These are phyloP conservation scores for Tilletia walkeri DNA, from an alignment of 1,284 basidiomycete genomes.

Conservation along the genomic window DNA sequence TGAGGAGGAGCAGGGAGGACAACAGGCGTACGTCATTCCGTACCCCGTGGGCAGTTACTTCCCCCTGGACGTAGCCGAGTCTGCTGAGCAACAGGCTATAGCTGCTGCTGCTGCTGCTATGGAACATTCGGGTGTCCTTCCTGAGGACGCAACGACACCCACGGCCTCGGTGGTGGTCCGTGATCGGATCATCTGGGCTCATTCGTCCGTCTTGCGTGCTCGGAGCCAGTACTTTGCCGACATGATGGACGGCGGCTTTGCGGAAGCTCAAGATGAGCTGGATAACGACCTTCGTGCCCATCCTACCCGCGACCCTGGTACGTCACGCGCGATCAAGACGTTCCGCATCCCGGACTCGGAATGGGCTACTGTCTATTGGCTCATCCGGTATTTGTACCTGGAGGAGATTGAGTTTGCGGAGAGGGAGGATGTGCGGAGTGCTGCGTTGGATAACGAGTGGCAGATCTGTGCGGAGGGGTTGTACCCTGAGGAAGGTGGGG, in stretches of 20 bases:
- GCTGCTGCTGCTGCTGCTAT: background rate
- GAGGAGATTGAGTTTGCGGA: constrained; percentile 59
- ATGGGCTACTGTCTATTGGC: constrained; percentile 77
- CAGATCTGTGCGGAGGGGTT: constrained; percentile 23
- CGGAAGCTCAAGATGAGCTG: constrained; percentile 31
- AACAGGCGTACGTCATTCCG: constrained; percentile 25
- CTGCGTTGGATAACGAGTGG: constrained; percentile 45
- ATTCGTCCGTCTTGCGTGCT: constrained; percentile 70
- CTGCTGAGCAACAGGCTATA: constrained; percentile 2
- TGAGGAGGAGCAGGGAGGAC: constrained; percentile 21
- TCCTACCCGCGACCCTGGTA: background rate
- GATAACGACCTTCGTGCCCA: background rate
- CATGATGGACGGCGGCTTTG: constrained; percentile 69
- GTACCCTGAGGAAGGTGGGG: background rate
- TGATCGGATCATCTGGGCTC: constrained; percentile 68
- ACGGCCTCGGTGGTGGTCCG: constrained; percentile 37
- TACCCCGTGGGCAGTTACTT: constrained; percentile 21
- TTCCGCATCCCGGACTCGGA: constrained; percentile 77
- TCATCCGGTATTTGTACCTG: constrained; percentile 76
- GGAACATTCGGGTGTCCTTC: background rate
- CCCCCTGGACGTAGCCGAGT: constrained; percentile 20
- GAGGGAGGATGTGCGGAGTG: constrained; percentile 44
- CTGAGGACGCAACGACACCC: background rate
- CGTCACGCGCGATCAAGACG: constrained; percentile 57
- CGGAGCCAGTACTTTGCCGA: constrained; percentile 77